Conservation (phyloP, 345 rosid species). For the Gossypium sturtianum region DNA sequence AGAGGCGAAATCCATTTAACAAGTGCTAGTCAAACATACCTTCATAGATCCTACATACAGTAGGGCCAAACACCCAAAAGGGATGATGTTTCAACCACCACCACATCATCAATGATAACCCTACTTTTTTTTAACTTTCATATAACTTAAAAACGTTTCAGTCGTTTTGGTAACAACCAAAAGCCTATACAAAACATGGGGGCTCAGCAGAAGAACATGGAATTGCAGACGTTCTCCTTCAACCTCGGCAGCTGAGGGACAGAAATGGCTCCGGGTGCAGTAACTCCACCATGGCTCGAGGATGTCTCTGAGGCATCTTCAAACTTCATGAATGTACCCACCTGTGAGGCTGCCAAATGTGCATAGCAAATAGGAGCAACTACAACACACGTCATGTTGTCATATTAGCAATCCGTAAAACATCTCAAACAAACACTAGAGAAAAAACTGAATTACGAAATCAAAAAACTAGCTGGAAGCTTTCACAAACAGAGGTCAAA, state of each 20-base stretch:
- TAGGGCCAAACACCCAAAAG: neutral
- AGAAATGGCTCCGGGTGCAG: constrained; percentile 39
- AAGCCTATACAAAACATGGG: neutral
- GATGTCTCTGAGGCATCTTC: constrained; percentile 56
- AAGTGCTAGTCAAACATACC: neutral
- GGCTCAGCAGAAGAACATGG: constrained; percentile 81
- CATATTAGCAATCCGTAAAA: neutral
- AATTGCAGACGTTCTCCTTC: constrained; percentile 35
- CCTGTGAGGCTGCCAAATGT: constrained; percentile 53
- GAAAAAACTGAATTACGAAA: neutral
- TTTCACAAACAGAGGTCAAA: neutral
- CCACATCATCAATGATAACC: neutral
- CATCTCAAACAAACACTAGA: neutral
- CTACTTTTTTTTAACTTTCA: neutral
- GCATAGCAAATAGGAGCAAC: constrained; percentile 67
- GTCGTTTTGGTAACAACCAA: neutral
- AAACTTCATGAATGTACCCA: constrained; percentile 44
- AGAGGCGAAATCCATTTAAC: neutral
- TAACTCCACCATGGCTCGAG: constrained; percentile 43
- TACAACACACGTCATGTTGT: constrained; percentile 11
- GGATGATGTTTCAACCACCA: neutral
- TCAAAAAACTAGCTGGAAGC: neutral
- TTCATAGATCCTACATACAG: neutral
- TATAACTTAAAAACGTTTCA: neutral
- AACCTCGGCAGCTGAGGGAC: constrained; percentile 59